Evolutionary conservation across 306 rosid species (phyloP).

Genomic region (Cyclanthera cordifolia): DNA sequence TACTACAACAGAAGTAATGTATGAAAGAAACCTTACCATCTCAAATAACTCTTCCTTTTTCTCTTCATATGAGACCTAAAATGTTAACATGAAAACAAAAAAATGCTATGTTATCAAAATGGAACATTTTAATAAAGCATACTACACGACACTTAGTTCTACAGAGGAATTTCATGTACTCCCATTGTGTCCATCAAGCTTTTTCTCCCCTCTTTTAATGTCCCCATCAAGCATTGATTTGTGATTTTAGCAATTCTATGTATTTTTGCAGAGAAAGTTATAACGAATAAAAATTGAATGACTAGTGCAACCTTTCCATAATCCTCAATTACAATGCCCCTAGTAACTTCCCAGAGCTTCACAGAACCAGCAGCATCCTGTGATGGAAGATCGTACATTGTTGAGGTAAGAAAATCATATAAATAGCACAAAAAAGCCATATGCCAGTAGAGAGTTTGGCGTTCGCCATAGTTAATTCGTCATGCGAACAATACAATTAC

Average conservation of each 20-base stretch:
- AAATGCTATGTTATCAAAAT: background rate
- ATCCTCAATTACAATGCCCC: conserved; percentile 72
- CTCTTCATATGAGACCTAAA: conserved; percentile 80
- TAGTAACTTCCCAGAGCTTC: conserved; percentile 96
- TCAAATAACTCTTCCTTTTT: conserved; percentile 89
- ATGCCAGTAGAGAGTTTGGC: background rate
- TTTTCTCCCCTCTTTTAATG: background rate
- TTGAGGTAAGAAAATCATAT: background rate
- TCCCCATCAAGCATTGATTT: conserved; percentile 13
- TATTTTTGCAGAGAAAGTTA: conserved; percentile 12
- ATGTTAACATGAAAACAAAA: conserved; percentile 21
- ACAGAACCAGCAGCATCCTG: conserved; percentile 94
- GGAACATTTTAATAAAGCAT: conserved; percentile 3
- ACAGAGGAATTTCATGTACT: background rate
- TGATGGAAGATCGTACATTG: conserved; percentile 13
- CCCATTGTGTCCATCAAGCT: background rate
- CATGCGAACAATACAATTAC: conserved; percentile 29
- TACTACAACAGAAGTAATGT: background rate
- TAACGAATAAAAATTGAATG: conserved; percentile 16
- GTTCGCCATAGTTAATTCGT: background rate
- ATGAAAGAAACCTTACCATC: conserved; percentile 46
- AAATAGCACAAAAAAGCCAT: background rate
- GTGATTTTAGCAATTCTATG: conserved; percentile 13
- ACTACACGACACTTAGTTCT: too few species aligned
- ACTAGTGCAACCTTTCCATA: conserved; percentile 66